A percentile compares a stretch with the other conserved stretches of the same genome.
Evolutionary conservation across 192 early-diverging fungal genomes (phyloP).

Genomic region (Dissophora ornata): DNA sequence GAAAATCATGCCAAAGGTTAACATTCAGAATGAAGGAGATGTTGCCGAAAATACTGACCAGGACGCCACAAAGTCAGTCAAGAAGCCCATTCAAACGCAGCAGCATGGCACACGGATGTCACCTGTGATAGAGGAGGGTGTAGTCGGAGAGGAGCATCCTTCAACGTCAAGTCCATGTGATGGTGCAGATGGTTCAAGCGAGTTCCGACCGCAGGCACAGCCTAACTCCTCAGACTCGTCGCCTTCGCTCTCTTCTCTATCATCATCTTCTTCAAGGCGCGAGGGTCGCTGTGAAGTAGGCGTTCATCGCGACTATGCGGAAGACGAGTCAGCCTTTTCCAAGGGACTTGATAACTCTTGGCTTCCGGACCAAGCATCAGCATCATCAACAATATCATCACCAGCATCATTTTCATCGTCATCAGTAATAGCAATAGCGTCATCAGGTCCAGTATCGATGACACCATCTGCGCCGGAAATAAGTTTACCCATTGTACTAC

Average conservation of each 20-base stretch:
- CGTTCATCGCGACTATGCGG: neutral
- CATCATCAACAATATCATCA: neutral
- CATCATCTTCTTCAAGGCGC: slow-evolving; percentile 1
- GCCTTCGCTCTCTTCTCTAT: slow-evolving; percentile 18
- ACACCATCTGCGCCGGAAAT: neutral
- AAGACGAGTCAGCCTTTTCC: neutral
- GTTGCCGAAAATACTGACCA: neutral
- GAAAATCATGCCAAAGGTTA: neutral
- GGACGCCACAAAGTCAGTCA: no score
- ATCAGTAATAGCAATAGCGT: neutral
- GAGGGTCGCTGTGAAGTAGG: neutral
- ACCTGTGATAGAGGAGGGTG: no score
- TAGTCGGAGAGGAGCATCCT: neutral
- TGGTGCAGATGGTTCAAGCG: neutral
- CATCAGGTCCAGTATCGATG: neutral
- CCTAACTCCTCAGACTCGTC: slow-evolving; percentile 39
- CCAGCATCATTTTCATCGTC: neutral
- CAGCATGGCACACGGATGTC: no score
- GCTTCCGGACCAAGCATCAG: neutral
- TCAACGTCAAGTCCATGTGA: neutral
- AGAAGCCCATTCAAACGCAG: no score
- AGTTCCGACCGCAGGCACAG: slow-evolving; percentile 18
- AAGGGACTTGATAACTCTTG: neutral
- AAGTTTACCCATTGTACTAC: neutral
- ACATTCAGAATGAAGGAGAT: no score